phyloP scores from a whole-genome alignment of 2,329 filamentous ascomycete genomes.

The Penicillium sp. region DNA sequence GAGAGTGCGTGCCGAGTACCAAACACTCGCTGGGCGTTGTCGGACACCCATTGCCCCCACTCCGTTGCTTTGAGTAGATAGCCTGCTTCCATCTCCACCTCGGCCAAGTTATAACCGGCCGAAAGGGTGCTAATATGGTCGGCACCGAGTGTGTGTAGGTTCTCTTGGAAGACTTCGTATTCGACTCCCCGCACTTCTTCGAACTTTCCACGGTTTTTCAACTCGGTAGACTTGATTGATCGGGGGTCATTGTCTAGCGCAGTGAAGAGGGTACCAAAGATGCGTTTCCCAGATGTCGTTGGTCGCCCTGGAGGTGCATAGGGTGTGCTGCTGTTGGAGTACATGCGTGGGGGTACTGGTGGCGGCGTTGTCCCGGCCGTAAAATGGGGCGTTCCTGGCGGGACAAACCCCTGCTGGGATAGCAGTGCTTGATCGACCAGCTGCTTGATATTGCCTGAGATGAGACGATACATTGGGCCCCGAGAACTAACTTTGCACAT shows the following conservation, averaged over 20 bases:
- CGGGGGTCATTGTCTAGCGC: slow-evolving; percentile 29
- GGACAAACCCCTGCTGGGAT: slow-evolving; percentile 31
- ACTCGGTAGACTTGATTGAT: slow-evolving; percentile 25
- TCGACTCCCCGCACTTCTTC: slow-evolving; percentile 30
- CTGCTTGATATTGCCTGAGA: slow-evolving; percentile 35
- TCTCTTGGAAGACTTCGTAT: slow-evolving; percentile 33
- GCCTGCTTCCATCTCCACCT: slow-evolving; percentile 26
- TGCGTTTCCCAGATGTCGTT: slow-evolving; percentile 7
- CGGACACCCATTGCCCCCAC: slow-evolving; percentile 33
- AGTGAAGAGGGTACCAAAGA: slow-evolving; percentile 22
- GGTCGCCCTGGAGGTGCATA: slow-evolving; percentile 19
- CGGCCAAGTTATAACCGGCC: slow-evolving; percentile 28
- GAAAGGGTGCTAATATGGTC: slow-evolving; percentile 31
- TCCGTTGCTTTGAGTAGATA: slow-evolving; percentile 28
- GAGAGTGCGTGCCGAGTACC: slow-evolving; percentile 27
- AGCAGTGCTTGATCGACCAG: slow-evolving; percentile 32
- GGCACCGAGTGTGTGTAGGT: slow-evolving; percentile 27
- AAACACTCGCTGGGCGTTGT: slow-evolving; percentile 27
- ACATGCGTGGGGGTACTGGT: slow-evolving; percentile 29
- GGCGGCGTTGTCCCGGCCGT: slow-evolving; percentile 14
- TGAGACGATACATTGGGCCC: slow-evolving; percentile 32
- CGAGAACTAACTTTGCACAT: slow-evolving; percentile 34
- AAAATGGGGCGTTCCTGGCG: slow-evolving; percentile 19
- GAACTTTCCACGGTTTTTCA: slow-evolving; percentile 30
- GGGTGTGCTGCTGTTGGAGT: slow-evolving; percentile 29